A percentile compares a stretch with the other conserved stretches of the same genome.
These are phyloP conservation scores for Ophiostoma triangulosporum DNA, from an alignment of 2,329 filamentous ascomycete genomes.

Conservation along the genomic window DNA sequence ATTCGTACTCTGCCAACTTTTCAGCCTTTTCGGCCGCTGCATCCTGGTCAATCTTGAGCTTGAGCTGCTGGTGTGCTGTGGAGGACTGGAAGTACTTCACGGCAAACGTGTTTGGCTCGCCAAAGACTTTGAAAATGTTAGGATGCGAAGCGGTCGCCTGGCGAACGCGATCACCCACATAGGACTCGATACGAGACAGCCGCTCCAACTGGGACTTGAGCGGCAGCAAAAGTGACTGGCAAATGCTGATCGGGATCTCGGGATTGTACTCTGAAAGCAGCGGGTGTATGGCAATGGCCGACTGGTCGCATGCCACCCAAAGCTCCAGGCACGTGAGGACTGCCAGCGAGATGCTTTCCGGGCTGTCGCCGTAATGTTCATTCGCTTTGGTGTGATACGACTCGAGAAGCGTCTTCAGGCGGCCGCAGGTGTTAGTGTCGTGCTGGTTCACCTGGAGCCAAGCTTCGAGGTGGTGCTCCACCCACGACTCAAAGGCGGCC, in stretches of 20 bases:
- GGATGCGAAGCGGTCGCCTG: not conserved
- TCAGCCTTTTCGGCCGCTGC: not conserved
- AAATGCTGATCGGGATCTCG: conserved; percentile 25
- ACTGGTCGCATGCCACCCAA: conserved; percentile 43
- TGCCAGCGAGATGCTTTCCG: conserved; percentile 39
- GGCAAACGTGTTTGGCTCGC: conserved; percentile 26
- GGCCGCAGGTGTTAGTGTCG: conserved; percentile 16
- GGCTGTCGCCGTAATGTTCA: conserved; percentile 24
- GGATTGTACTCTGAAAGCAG: conserved; percentile 34
- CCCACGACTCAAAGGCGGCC: conserved; percentile 35
- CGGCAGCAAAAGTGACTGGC: conserved; percentile 33
- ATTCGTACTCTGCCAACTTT: not conserved
- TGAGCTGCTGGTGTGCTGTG: not conserved
- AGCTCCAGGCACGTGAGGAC: conserved; percentile 41
- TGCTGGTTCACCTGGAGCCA: conserved; percentile 26
- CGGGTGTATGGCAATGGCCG: conserved; percentile 24
- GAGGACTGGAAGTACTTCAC: conserved; percentile 17
- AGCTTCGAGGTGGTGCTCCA: conserved; percentile 22
- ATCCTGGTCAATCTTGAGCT: not conserved
- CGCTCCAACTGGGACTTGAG: conserved; percentile 30
- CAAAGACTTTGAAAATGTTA: conserved; percentile 25
- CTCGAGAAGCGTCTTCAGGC: conserved; percentile 14
- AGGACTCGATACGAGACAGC: conserved; percentile 17
- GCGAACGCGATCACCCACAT: not conserved
- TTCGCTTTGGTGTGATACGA: conserved; percentile 21